A percentile compares a stretch with the other conserved stretches of the same genome.
Evolutionary conservation across 2,329 filamentous ascomycete genomes (phyloP).

Genomic region (Pseudogymnoascus sp.): DNA sequence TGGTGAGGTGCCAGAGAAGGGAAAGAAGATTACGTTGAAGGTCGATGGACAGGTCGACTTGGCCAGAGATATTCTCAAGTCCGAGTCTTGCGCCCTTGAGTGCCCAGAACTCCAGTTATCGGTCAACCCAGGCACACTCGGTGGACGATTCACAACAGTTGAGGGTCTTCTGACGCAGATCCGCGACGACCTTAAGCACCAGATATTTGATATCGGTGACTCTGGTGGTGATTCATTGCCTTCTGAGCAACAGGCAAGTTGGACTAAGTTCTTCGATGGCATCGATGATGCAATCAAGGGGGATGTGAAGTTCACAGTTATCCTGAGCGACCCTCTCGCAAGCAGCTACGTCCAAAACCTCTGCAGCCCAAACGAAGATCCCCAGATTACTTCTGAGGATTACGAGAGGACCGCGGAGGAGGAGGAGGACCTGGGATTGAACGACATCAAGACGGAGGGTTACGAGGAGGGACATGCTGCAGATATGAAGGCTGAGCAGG

Average conservation of each 20-base stretch:
- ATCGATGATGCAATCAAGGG: conserved; percentile 75
- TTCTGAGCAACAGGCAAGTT: conserved; percentile 57
- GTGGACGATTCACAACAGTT: conserved; percentile 92
- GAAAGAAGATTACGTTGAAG: conserved; percentile 71
- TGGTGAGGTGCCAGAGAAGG: conserved; percentile 79
- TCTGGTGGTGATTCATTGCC: conserved; percentile 74
- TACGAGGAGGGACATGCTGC: conserved; percentile 57
- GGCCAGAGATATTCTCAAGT: conserved; percentile 89
- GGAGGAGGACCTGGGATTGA: conserved; percentile 84
- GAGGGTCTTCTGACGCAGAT: conserved; percentile 91
- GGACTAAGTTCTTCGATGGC: conserved; percentile 72
- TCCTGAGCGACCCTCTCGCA: conserved; percentile 81
- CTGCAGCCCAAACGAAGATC: conserved; percentile 67
- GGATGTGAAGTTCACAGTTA: conserved; percentile 70
- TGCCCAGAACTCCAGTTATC: conserved; percentile 81
- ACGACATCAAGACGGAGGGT: conserved; percentile 86
- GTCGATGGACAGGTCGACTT: conserved; percentile 68
- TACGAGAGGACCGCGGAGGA: conserved; percentile 88
- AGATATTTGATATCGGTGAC: conserved; percentile 74
- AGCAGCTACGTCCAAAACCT: conserved; percentile 92
- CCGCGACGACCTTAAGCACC: conserved; percentile 75
- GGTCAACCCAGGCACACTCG: conserved; percentile 88
- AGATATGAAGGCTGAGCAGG: conserved; percentile 24
- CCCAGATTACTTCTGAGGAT: conserved; percentile 71
- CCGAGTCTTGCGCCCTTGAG: conserved; percentile 79